A percentile compares a stretch with the other conserved stretches of the same genome.
These are phyloP conservation scores for Pythium scleroteichum DNA, from an alignment of 352 stramenopile genomes.

Conservation along the genomic window DNA sequence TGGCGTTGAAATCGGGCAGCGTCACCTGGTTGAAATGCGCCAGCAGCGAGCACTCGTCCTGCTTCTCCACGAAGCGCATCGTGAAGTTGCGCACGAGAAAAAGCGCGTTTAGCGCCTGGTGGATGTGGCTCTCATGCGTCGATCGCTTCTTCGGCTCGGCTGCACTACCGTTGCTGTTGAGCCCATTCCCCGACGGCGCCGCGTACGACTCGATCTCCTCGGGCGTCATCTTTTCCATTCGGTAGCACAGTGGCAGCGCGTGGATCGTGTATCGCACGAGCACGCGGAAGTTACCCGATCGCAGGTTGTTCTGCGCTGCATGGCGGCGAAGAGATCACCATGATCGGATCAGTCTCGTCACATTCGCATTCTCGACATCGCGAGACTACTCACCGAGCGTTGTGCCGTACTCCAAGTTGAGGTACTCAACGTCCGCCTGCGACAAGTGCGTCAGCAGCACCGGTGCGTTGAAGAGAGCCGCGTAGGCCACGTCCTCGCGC, in stretches of 20 bases:
- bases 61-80: conserved; percentile 73
- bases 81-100: conserved; percentile 75
- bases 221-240: conserved; percentile 54
- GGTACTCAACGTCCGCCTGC: conserved; percentile 53
- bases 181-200: conserved; percentile 13
- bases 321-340: neutral
- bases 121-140: conserved; percentile 42
- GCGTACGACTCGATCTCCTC: conserved; percentile 48
- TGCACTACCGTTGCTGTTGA: conserved; percentile 1
- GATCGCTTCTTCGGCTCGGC: conserved; percentile 37
- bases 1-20: conserved; percentile 32
- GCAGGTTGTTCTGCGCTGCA: conserved; percentile 63
- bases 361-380: too few species aligned
- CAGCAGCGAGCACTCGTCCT: conserved; percentile 61
- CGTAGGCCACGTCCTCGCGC: conserved; percentile 56
- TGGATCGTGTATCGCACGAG: conserved; percentile 65
- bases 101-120: conserved; percentile 64
- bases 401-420: conserved; percentile 66
- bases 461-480: conserved; percentile 41
- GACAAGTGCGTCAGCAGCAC: conserved; percentile 52
- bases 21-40: conserved; percentile 59
- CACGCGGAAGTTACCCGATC: conserved; percentile 77
- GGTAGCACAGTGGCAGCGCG: conserved; percentile 51
- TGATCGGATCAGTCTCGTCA: neutral
- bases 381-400: conserved; percentile 42